A percentile compares a stretch with the other conserved stretches of the same genome.
These are phyloP conservation scores for Escovopsis sp. DNA, from an alignment of 2,329 filamentous ascomycete genomes.

Conservation along the genomic window DNA sequence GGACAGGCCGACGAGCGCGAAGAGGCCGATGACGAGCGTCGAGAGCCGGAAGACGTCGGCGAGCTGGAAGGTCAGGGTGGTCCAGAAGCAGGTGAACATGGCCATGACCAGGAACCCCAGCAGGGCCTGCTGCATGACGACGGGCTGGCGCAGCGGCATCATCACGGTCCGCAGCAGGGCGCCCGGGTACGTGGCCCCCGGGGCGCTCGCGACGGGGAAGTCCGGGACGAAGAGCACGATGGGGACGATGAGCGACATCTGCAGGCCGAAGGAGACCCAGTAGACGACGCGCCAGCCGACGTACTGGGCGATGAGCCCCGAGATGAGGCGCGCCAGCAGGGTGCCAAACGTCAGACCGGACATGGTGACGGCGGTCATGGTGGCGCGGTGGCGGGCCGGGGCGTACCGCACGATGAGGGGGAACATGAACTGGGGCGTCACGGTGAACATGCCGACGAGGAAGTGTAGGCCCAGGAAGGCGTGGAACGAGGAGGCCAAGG, in stretches of 20 bases:
- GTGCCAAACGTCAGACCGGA: slow-evolving; percentile 64
- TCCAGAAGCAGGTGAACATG: slow-evolving; percentile 40
- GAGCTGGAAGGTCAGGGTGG: slow-evolving; percentile 65
- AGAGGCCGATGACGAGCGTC: slow-evolving; percentile 58
- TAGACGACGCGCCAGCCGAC: slow-evolving; percentile 65
- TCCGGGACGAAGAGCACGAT: slow-evolving; percentile 67
- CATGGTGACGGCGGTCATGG: slow-evolving; percentile 58
- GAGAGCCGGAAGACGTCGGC: slow-evolving; percentile 56
- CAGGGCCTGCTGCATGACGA: slow-evolving; percentile 55
- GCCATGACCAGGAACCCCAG: slow-evolving; percentile 45
- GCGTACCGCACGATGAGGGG: slow-evolving; percentile 69
- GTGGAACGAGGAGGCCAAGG: slow-evolving; percentile 1
- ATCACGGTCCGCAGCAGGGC: slow-evolving; percentile 48
- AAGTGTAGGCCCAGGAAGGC: slow-evolving; percentile 3
- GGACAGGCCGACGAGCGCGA: slow-evolving; percentile 61
- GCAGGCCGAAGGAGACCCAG: slow-evolving; percentile 60
- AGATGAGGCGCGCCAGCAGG: slow-evolving; percentile 59
- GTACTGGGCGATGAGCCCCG: slow-evolving; percentile 60
- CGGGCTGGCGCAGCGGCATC: slow-evolving; percentile 34
- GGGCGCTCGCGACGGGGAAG: slow-evolving; percentile 58
- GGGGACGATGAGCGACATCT: slow-evolving; percentile 49
- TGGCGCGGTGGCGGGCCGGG: slow-evolving; percentile 50
- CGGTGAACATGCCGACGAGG: slow-evolving; percentile 5
- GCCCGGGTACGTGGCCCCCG: slow-evolving; percentile 47
- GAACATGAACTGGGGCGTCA: slow-evolving; percentile 49